Percentiles rank a stretch among this genome's conserved stretches.
Conservation (phyloP, 306 rosid genomes). For the Canavalia ensiformis region DNA sequence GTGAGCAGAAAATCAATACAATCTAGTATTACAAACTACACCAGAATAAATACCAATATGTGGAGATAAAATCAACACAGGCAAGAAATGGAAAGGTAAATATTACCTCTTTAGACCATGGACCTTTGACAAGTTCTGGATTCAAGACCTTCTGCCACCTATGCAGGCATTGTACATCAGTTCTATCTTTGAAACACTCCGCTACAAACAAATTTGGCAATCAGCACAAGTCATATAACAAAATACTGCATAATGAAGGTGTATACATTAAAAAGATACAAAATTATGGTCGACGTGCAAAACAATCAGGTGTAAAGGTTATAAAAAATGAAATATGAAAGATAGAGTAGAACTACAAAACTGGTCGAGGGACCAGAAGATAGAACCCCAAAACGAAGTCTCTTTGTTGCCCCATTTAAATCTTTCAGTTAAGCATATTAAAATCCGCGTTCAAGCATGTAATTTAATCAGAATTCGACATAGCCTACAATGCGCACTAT, state of each 20-base stretch:
- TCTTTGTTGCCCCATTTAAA: constrained; percentile 4
- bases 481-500: background rate
- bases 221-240: constrained; percentile 41
- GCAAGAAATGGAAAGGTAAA: constrained; percentile 20
- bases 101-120: constrained; percentile 99
- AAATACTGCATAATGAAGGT: constrained; percentile 38
- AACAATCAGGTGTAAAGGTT: background rate
- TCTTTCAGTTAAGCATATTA: constrained; percentile 1
- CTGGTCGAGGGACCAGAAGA: background rate
- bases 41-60: constrained; percentile 19
- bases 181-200: constrained; percentile 92
- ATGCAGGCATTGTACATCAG: constrained; percentile 99
- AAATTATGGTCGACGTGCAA: background rate
- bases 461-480: background rate
- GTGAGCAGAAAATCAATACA: constrained; percentile 5
- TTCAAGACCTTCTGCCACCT: constrained; percentile 99
- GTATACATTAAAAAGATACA: constrained; percentile 17
- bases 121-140: constrained; percentile 98
- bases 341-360: background rate
- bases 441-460: background rate
- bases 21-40: background rate
- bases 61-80: constrained; percentile 32
- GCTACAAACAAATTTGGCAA: constrained; percentile 66
- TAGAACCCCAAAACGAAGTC: background rate
- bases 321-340: no score